These are phyloP conservation scores for Sutorius eximius DNA, from an alignment of 1,284 basidiomycete species.

Conservation along the genomic window DNA sequence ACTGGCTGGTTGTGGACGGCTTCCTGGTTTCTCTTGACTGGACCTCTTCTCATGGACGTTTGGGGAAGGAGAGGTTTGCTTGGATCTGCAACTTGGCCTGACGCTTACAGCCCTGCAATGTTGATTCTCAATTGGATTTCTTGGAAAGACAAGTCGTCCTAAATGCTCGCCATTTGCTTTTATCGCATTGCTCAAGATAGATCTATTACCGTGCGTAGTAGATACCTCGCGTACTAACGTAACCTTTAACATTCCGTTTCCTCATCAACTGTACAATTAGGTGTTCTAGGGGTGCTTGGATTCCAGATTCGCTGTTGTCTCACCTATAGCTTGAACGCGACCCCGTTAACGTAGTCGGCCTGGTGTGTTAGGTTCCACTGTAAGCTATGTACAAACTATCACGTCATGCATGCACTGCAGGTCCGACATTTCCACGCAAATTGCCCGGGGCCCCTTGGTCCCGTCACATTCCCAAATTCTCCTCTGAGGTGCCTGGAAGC, in stretches of 20 bases:
- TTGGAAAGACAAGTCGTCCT: too few relatives aligned
- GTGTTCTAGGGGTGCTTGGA: too few relatives aligned
- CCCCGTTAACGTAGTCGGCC: too few relatives aligned
- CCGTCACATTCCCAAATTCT: slow-evolving; percentile 82
- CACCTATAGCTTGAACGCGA: too few relatives aligned
- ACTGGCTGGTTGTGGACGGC: slow-evolving; percentile 51
- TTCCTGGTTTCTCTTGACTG: slow-evolving; percentile 47
- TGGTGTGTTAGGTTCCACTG: not conserved
- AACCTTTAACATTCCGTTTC: too few relatives aligned
- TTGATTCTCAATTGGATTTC: slow-evolving; percentile 2
- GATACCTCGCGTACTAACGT: too few relatives aligned
- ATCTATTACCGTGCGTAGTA: too few relatives aligned
- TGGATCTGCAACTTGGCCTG: slow-evolving; percentile 12
- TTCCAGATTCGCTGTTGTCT: too few relatives aligned
- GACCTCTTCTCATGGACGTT: slow-evolving; percentile 47
- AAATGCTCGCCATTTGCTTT: too few relatives aligned
- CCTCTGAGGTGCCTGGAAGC: slow-evolving; percentile 77
- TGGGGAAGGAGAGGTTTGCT: slow-evolving; percentile 48
- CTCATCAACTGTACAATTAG: too few relatives aligned
- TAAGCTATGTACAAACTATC: not conserved
- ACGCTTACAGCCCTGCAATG: slow-evolving; percentile 22
- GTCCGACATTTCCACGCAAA: slow-evolving; percentile 54
- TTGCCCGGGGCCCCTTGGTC: slow-evolving; percentile 77
- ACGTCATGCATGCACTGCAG: not conserved
- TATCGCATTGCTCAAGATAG: too few relatives aligned